Conservation (phyloP, 2,329 filamentous ascomycete species). For the Xylariaceae sp. region DNA sequence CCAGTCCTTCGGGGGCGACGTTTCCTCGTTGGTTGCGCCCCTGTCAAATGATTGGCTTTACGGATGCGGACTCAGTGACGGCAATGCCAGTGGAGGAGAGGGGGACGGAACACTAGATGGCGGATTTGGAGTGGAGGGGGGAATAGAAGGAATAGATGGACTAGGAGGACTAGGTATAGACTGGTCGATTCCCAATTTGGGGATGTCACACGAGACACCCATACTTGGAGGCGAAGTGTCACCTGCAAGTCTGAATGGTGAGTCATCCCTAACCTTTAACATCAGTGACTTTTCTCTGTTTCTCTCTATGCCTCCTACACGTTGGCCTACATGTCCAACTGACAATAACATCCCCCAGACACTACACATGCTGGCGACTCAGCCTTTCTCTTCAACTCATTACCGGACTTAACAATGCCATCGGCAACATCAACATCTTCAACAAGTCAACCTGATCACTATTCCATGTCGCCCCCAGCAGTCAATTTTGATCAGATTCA, state of each 20-base stretch:
- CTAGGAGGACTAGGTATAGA: constrained; percentile 27
- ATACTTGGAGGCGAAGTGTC: constrained; percentile 33
- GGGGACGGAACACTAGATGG: constrained; percentile 20
- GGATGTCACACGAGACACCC: constrained; percentile 32
- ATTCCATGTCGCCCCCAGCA: constrained; percentile 27
- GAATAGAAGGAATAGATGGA: not conserved
- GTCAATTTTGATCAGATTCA: constrained; percentile 31
- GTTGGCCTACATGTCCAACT: constrained; percentile 17
- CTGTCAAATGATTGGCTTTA: constrained; percentile 36
- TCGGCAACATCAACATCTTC: constrained; percentile 20
- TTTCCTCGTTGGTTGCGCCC: constrained; percentile 27
- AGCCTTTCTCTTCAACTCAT: constrained; percentile 35
- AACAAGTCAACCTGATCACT: constrained; percentile 20
- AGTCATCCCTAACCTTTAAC: constrained; percentile 26
- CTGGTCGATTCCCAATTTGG: constrained; percentile 37
- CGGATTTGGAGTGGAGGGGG: not conserved
- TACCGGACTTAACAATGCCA: constrained; percentile 25
- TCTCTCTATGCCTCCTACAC: not conserved
- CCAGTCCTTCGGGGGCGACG: constrained; percentile 35
- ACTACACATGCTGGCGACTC: constrained; percentile 33
- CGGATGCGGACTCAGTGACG: constrained; percentile 29
- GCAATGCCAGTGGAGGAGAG: constrained; percentile 23
- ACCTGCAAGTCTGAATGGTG: constrained; percentile 37
- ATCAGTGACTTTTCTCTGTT: too few species aligned
- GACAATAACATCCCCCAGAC: constrained; percentile 21